Conservation (phyloP, 2,329 filamentous ascomycete genomes). For the Nemania diffusa region DNA sequence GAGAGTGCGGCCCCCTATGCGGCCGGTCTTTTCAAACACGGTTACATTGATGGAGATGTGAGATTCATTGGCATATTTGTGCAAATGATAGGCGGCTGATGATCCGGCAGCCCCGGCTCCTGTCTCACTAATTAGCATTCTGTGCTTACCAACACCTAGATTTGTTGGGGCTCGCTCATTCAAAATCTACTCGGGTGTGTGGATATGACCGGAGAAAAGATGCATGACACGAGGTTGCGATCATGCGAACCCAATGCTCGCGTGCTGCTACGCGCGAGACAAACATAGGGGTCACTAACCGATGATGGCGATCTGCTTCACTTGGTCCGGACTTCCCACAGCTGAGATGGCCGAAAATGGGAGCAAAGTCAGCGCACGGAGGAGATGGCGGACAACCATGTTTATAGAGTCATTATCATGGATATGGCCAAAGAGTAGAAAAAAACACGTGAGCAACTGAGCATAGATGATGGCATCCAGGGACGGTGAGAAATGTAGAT, state of each 20-base stretch:
- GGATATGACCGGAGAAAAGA: background rate
- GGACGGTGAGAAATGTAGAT: background rate
- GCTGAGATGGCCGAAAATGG: conserved; percentile 52
- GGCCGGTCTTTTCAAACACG: conserved; percentile 81
- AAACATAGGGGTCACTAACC: conserved; percentile 51
- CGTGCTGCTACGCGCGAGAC: background rate
- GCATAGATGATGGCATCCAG: background rate
- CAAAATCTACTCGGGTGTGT: background rate
- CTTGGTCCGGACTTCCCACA: conserved; percentile 55
- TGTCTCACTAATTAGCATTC: conserved; percentile 51
- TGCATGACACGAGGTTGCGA: background rate
- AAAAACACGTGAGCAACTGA: background rate
- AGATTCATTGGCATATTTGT: conserved; percentile 73
- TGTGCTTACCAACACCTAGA: background rate
- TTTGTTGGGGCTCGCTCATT: background rate
- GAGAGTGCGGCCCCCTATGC: conserved; percentile 86
- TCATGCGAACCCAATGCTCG: too few relatives aligned
- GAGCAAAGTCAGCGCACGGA: conserved; percentile 23
- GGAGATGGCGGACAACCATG: conserved; percentile 11
- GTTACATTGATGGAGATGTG: conserved; percentile 78
- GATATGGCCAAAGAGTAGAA: background rate
- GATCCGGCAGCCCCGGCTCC: conserved; percentile 91
- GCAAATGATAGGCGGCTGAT: conserved; percentile 85
- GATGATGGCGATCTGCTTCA: conserved; percentile 71
- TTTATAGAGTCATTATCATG: conserved; percentile 17